Conservation (phyloP, 768 basidiomycete genomes). For the Tulasnella sp. region DNA sequence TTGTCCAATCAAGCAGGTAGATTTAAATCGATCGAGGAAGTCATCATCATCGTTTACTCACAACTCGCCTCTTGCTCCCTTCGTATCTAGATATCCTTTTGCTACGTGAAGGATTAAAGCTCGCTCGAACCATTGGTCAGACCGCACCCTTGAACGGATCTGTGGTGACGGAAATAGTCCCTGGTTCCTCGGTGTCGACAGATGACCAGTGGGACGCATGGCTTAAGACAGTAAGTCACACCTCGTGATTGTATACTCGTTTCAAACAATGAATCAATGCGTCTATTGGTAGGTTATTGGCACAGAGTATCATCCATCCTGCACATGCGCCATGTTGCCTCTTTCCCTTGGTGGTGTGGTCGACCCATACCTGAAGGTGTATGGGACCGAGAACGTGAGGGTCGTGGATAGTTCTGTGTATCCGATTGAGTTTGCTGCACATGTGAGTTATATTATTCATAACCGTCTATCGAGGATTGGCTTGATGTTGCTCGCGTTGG, state of each 20-base stretch:
- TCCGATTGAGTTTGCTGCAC: conserved; percentile 32
- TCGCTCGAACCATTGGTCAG: conserved; percentile 45
- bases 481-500: too few relatives aligned
- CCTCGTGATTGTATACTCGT: too few relatives aligned
- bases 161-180: conserved; percentile 39
- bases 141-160: conserved; percentile 40
- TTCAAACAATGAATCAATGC: conserved; percentile 23
- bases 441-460: conserved; percentile 27
- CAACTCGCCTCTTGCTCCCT: background rate
- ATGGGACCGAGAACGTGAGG: conserved; percentile 28
- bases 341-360: conserved; percentile 30
- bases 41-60: background rate
- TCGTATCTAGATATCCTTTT: conserved; percentile 32
- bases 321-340: conserved; percentile 32
- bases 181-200: conserved; percentile 40
- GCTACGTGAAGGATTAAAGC: conserved; percentile 50
- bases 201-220: conserved; percentile 50
- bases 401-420: conserved; percentile 23
- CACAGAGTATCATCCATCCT: conserved; percentile 28
- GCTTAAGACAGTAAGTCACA: conserved; percentile 33
- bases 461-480: too few relatives aligned
- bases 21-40: conserved; percentile 10
- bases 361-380: conserved; percentile 26
- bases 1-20: conserved; percentile 44
- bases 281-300: conserved; percentile 12